phyloP scores from a whole-genome alignment of 164 flowering plant species.

The Vitis labrusca region DNA sequence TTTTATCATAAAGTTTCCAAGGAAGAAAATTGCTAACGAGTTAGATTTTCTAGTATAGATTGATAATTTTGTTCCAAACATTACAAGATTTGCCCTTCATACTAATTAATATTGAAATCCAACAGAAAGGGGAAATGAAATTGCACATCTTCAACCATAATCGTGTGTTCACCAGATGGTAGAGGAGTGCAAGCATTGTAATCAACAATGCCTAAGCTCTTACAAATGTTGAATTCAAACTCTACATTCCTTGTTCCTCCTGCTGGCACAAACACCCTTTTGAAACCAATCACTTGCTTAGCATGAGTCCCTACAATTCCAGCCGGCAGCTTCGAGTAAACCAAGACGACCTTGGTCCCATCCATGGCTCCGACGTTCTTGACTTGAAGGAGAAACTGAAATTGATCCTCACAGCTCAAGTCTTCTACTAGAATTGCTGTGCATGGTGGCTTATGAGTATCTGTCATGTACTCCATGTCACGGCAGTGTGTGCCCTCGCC shows the following conservation, averaged over 20 bases:
- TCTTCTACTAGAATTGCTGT: slow-evolving; percentile 11
- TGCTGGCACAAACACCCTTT: slow-evolving; percentile 16
- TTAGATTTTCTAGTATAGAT: too few relatives aligned
- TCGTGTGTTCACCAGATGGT: slow-evolving; percentile 16
- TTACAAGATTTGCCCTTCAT: too few relatives aligned
- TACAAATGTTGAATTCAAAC: slow-evolving; percentile 18
- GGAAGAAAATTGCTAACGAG: too few relatives aligned
- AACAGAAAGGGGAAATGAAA: slow-evolving; percentile 1
- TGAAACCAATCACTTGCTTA: slow-evolving; percentile 24
- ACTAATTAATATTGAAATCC: too few relatives aligned
- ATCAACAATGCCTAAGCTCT: slow-evolving; percentile 20
- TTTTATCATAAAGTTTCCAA: too few relatives aligned
- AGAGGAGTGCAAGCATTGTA: background rate
- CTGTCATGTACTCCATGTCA: background rate
- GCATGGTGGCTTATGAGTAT: slow-evolving; percentile 4
- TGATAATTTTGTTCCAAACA: too few relatives aligned
- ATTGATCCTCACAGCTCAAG: background rate
- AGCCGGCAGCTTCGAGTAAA: slow-evolving; percentile 15
- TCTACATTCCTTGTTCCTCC: slow-evolving; percentile 6
- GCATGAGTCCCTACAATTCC: slow-evolving; percentile 8
- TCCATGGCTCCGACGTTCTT: slow-evolving; percentile 11
- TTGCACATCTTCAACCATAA: slow-evolving; percentile 14
- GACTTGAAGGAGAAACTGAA: slow-evolving; percentile 10
- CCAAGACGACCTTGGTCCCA: slow-evolving; percentile 18
- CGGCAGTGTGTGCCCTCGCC: slow-evolving; percentile 4